Conservation (phyloP, 768 basidiomycete genomes). For the Rhodotorula sphaerocarpa region DNA sequence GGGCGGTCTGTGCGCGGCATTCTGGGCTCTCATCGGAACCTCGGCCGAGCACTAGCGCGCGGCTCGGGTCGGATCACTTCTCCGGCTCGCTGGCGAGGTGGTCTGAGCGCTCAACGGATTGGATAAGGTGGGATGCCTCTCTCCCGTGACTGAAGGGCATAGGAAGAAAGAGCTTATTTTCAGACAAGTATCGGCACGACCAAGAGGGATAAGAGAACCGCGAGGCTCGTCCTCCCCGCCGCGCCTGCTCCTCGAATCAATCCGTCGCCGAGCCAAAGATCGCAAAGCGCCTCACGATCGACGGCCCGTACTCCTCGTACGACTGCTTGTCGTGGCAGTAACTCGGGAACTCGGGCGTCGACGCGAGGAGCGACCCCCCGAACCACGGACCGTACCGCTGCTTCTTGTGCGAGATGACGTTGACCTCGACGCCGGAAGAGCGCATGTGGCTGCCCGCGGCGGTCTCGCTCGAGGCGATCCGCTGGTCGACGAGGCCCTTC, state of each 20-base stretch:
- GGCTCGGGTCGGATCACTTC: too few species aligned
- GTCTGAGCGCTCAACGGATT: too few species aligned
- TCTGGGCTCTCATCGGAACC: too few species aligned
- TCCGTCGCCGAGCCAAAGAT: slow-evolving; percentile 58
- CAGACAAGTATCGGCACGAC: neutral
- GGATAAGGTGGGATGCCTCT: too few species aligned
- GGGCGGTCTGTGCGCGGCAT: too few species aligned
- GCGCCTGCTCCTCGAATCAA: neutral
- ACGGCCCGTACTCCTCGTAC: slow-evolving; percentile 48
- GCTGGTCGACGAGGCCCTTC: slow-evolving; percentile 83
- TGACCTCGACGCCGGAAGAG: slow-evolving; percentile 95
- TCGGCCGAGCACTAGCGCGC: too few species aligned
- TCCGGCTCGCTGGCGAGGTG: too few species aligned
- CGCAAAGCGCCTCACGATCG: slow-evolving; percentile 83
- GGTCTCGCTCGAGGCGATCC: slow-evolving; percentile 67
- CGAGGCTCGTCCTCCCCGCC: too few species aligned
- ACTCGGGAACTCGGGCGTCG: slow-evolving; percentile 91
- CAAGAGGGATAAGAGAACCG: too few species aligned
- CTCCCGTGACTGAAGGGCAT: neutral
- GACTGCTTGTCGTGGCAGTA: slow-evolving; percentile 54
- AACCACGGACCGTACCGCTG: slow-evolving; percentile 98
- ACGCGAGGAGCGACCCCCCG: slow-evolving; percentile 88
- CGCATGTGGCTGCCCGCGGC: too few species aligned
- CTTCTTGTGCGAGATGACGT: slow-evolving; percentile 96
- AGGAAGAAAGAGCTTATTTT: neutral